Conservation (phyloP, 257 asterid species). For the Solanum bulbocastanum region DNA sequence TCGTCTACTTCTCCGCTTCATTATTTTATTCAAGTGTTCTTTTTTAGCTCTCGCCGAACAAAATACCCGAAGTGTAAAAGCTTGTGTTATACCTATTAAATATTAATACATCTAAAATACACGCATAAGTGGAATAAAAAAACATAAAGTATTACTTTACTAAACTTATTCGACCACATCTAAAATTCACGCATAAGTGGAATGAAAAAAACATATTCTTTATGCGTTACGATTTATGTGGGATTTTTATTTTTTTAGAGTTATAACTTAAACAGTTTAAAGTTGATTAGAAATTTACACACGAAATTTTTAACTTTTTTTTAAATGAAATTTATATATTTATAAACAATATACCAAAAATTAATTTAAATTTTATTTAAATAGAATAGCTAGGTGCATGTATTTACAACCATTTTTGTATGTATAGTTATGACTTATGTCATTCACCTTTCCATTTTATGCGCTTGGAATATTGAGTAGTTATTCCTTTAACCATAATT, state of each 20-base stretch:
- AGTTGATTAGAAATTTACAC: fast-evolving
- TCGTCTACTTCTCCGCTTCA: neutral
- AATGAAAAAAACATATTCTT: too few relatives aligned
- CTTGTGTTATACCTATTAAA: neutral
- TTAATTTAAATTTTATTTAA: too few relatives aligned
- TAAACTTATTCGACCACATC: too few relatives aligned
- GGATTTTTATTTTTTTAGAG: too few relatives aligned
- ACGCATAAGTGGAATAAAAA: neutral
- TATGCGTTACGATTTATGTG: fast-evolving
- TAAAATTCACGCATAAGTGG: neutral
- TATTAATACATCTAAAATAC: neutral
- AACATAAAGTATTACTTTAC: too few relatives aligned
- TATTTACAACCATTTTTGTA: neutral
- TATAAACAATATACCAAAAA: too few relatives aligned
- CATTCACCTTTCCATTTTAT: neutral
- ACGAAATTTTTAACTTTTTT: too few relatives aligned
- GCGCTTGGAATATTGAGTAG: neutral
- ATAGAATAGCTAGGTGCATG: neutral
- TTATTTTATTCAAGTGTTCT: neutral
- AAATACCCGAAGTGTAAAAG: neutral
- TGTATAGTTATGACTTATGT: neutral
- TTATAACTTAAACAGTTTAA: too few relatives aligned
- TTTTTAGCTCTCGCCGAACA: neutral
- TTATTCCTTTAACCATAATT: neutral
- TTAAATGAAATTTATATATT: too few relatives aligned